Evolutionary conservation across 2,329 filamentous ascomycete genomes (phyloP).

Genomic region (Fusarium albidum): DNA sequence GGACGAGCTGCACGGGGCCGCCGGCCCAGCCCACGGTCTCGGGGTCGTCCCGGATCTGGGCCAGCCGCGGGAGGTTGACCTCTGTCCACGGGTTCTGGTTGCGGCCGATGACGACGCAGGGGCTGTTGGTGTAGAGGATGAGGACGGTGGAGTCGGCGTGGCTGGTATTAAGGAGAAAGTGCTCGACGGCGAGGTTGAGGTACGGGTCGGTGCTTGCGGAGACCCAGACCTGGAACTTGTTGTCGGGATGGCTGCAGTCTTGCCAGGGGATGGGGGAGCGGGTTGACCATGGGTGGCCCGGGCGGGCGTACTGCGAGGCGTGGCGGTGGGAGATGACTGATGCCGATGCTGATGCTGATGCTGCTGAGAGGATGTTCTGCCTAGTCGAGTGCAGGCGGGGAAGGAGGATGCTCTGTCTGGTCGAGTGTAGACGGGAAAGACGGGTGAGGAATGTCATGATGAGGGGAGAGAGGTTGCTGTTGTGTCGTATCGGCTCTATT

Average conservation of each 20-base stretch:
- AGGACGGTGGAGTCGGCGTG: slow-evolving; percentile 78
- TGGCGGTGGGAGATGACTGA: slow-evolving; percentile 33
- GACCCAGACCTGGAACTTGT: slow-evolving; percentile 72
- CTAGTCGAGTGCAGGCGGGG: slow-evolving; percentile 13
- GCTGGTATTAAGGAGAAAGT: slow-evolving; percentile 82
- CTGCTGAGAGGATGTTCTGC: slow-evolving; percentile 9
- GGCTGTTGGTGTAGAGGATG: slow-evolving; percentile 87
- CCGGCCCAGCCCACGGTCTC: slow-evolving; percentile 38
- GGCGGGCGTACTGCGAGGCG: too few species aligned
- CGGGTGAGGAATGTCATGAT: slow-evolving; percentile 21
- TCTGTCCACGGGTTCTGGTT: slow-evolving; percentile 99
- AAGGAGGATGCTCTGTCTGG: slow-evolving; percentile 7
- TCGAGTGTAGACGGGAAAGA: slow-evolving; percentile 14
- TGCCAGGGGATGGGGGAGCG: too few species aligned
- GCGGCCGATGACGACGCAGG: slow-evolving; percentile 88
- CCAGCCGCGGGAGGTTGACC: slow-evolving; percentile 74
- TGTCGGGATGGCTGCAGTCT: slow-evolving; percentile 52
- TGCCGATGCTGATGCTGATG: too few species aligned
- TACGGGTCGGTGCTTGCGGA: slow-evolving; percentile 78
- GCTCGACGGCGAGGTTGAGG: slow-evolving; percentile 93
- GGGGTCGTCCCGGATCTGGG: slow-evolving; percentile 31
- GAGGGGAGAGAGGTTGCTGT: too few species aligned
- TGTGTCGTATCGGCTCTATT: not conserved
- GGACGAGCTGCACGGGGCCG: slow-evolving; percentile 67
- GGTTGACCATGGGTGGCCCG: too few species aligned